A percentile compares a stretch with the other conserved stretches of the same genome.
Evolutionary conservation across 2,329 filamentous ascomycete genomes (phyloP).

Genomic region (Fusarium irregulare): DNA sequence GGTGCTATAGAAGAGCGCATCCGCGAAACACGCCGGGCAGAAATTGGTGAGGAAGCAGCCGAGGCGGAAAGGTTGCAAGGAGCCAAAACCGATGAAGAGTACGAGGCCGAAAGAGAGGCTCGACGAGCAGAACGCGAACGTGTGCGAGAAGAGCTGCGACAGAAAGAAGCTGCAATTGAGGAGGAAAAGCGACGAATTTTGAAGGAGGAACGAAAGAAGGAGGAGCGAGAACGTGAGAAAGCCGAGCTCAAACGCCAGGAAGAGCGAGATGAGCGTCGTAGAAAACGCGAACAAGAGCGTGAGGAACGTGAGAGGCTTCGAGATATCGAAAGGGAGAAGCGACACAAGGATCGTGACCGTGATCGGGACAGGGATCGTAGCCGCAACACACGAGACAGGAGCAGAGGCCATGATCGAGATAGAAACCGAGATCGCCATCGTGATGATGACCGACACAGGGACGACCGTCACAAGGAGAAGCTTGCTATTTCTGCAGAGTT

Average conservation of each 20-base stretch:
- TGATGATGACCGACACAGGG: constrained; percentile 48
- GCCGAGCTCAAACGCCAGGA: constrained; percentile 63
- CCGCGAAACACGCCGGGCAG: constrained; percentile 72
- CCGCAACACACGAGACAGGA: constrained; percentile 45
- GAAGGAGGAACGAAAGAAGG: constrained; percentile 65
- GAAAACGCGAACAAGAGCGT: constrained; percentile 64
- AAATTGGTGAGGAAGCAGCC: constrained; percentile 77
- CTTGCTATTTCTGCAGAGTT: constrained; percentile 57
- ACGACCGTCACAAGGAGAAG: constrained; percentile 50
- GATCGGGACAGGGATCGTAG: constrained; percentile 52
- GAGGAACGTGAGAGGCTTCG: constrained; percentile 65
- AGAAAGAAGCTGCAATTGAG: constrained; percentile 69
- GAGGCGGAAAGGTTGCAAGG: constrained; percentile 73
- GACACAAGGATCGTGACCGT: constrained; percentile 54
- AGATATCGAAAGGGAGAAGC: constrained; percentile 55
- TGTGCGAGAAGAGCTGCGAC: constrained; percentile 68
- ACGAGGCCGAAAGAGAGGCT: constrained; percentile 72
- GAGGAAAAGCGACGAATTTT: constrained; percentile 71
- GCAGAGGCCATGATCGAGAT: constrained; percentile 47
- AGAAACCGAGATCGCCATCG: constrained; percentile 46
- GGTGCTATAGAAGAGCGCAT: constrained; percentile 75
- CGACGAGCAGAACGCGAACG: constrained; percentile 71
- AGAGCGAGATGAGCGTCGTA: constrained; percentile 62
- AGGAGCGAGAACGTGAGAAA: constrained; percentile 61
- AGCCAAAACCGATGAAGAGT: constrained; percentile 78